Base-by-base conservation (phyloP, 2,329 filamentous ascomycete species). In the Trichoderma aggressivum region DNA sequence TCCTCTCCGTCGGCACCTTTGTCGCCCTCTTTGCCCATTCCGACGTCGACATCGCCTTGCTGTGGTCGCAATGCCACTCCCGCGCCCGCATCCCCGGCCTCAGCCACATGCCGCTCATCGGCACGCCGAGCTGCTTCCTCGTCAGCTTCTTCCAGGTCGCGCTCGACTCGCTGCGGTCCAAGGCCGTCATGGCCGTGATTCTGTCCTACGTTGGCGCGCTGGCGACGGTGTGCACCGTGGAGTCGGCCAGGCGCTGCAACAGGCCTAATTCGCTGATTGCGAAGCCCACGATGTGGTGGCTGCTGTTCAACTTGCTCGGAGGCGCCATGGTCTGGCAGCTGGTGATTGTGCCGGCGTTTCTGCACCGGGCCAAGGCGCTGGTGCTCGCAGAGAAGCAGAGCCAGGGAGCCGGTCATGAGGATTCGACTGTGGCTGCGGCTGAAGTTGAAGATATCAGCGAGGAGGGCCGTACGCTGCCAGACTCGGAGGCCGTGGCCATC, bases 401-500 rank as follows among this genome's bases (percentile, higher is more conserved):
- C 59, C 18, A 90, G 80, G 7, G 83, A 87, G 28, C 86, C 83
- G 18, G 93, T 77, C 16, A 92, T 79, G 3, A 85, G 83, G 14
- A 87, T 85, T 64, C 87, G 91, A 7, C 47, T 0, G 64, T 43
- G 36, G 14, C 16, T 3, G 62, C 47, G 14, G 53, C 70, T 56
- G 43, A 59, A 3, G 5, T 34, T n/a, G 36, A 66, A 39, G 53
- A 68, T 18, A 56, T 43, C 21, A 28, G 34, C 7, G 65, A 36
- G 39, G 56, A 69, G 39, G 74, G 72, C 12, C 81, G 84, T 10
- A 81, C 83, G 71, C 77, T 87, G 14, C 79, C 80, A 7, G 79
- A 78, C 26, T 80, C 86, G 3, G 89, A 91, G 77, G 85, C 87
- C 71, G 83, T 89, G 70, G 88, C 89, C 30, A 86, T 88, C 24